Conservation (phyloP, 208 protist species). For the Crithidia fasciculata region DNA sequence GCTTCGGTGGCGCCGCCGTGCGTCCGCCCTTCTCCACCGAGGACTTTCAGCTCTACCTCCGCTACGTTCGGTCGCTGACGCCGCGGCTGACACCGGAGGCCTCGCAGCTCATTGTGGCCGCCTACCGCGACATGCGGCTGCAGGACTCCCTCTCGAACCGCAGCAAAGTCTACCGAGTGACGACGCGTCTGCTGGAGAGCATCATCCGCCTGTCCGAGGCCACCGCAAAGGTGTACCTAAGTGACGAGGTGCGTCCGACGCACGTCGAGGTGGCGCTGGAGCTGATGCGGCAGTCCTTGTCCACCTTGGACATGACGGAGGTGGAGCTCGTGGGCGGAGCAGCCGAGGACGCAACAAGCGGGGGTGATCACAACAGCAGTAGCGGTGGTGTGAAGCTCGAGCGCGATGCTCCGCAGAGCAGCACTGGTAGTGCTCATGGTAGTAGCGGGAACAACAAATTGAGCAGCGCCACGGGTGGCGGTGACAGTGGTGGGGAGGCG, state of each 20-base stretch:
- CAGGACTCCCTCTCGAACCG: constrained; percentile 89
- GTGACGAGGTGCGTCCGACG: constrained; percentile 83
- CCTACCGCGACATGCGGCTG: constrained; percentile 95
- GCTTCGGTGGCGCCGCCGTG: constrained; percentile 79
- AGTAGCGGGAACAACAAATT: too few relatives aligned
- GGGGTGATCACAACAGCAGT: background rate
- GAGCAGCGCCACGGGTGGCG: too few relatives aligned
- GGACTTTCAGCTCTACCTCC: constrained; percentile 94
- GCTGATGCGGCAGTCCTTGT: constrained; percentile 91
- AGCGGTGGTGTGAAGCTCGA: constrained; percentile 39
- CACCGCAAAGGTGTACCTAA: constrained; percentile 95
- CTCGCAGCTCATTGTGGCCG: constrained; percentile 81
- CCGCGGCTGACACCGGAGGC: constrained; percentile 90
- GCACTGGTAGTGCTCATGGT: background rate
- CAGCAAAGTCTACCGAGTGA: constrained; percentile 97
- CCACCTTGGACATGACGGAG: constrained; percentile 89
- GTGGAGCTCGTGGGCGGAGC: constrained; percentile 74
- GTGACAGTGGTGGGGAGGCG: constrained; percentile 3
- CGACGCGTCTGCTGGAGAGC: constrained; percentile 99
- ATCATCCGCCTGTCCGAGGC: constrained; percentile 99
- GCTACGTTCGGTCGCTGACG: constrained; percentile 91
- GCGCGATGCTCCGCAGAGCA: constrained; percentile 14
- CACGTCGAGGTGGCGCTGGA: constrained; percentile 89
- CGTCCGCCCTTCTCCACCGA: constrained; percentile 74
- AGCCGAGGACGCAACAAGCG: constrained; percentile 21